Percentiles rank a stretch among this genome's conserved stretches.
phyloP scores from a whole-genome alignment of 108 stramenopile species.

The Nannochloropsis salina region DNA sequence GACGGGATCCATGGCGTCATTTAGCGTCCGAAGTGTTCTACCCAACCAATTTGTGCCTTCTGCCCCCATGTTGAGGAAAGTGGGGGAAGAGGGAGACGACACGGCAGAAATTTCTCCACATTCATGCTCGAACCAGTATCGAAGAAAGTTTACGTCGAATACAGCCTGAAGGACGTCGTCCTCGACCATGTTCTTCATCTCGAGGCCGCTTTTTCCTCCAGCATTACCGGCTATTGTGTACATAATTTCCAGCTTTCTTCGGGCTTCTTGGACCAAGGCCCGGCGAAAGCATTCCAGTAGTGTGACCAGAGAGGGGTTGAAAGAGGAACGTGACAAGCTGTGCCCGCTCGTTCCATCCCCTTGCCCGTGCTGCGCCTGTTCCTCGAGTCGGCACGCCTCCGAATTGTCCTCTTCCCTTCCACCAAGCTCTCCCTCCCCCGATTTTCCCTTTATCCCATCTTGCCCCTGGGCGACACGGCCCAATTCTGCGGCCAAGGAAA shows the following conservation, averaged over 20 bases:
- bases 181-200: slow-evolving; percentile 2
- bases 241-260: not conserved
- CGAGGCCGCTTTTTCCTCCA: not conserved
- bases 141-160: not conserved
- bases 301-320: not conserved
- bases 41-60: not conserved
- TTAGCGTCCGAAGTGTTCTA: not conserved
- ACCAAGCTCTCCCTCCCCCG: not conserved
- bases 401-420: not conserved
- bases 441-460: not conserved
- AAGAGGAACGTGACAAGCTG: not conserved
- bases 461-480: not conserved
- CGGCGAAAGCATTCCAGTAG: not conserved
- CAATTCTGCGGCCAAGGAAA: not conserved
- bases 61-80: not conserved
- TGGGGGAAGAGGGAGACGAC: not conserved
- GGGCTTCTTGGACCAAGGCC: not conserved
- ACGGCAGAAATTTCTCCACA: not conserved
- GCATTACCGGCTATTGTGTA: not conserved
- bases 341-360: not conserved
- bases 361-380: not conserved
- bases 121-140: not conserved
- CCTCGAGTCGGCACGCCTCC: not conserved
- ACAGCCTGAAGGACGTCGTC: not conserved
- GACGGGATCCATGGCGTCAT: not conserved